Evolutionary conservation across 129 eudicot species (phyloP), one percentile per base, ranked within the genome.

Genomic region (Silybum marianum): DNA sequence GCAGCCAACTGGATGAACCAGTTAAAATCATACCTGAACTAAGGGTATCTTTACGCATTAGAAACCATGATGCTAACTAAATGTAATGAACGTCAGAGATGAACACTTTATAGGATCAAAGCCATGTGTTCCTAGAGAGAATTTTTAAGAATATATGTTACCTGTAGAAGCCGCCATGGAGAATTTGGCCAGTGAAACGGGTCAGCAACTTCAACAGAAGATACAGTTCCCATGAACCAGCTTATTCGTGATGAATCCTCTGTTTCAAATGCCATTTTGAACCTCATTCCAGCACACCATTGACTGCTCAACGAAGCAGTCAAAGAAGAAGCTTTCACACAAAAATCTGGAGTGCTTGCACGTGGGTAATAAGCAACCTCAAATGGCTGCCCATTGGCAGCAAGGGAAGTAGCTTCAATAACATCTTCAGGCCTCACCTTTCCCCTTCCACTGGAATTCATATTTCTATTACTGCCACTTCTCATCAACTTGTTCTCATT

Each of bases 121-220:
- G 9, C 25, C 11, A 5, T 69, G 2, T 69, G 23, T 58, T 58
- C n/a, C 51, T 10, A 18, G 24, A 66, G 34, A 79, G 7, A 39
- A 54, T 32, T 51, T 25, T 42, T 6, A 42, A 4, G 46, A 82
- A 11, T 66, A 67, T n/a, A 51, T 34, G 71, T 82, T 90, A 94
- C 98, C 95, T 91, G 95, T 74, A 94, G 92, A 90, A 90, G 84
- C 58, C 97, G 77, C 98, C 98, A 94, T 10, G 98, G 98, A n/a
- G 98, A 94, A 85, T 88, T 91, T 76, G 98, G 97, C 98, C 98
- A 94, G 81, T 80, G 88, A 58, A 87, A 72, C 1, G 95, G 98
- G 78, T 94, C 98, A 80, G 91, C 92, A 60, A 88, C 90, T 84
- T 90, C 95, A 84, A 88, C 95, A 78, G 92, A 88, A 38, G 92